Evolutionary conservation across 352 stramenopile genomes (phyloP).

Genomic region (Phytopythium helicoides): DNA sequence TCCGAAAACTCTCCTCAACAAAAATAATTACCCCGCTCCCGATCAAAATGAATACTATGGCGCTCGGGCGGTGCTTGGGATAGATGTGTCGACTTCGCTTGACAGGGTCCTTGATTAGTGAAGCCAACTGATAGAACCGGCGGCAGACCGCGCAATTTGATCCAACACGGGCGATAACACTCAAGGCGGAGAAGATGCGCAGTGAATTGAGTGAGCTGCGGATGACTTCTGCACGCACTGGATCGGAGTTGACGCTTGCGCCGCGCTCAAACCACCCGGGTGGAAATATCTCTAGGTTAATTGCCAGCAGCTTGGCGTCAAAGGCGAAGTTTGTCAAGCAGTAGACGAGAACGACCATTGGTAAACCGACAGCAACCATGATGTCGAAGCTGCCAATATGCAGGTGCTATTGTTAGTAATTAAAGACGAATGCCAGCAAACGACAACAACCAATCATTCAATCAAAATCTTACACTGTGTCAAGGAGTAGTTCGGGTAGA

Average conservation of each 20-base stretch:
- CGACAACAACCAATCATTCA: too few species aligned
- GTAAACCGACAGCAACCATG: conserved; percentile 29
- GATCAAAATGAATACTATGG: conserved; percentile 11
- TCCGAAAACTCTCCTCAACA: conserved; percentile 8
- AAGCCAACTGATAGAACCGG: conserved; percentile 11
- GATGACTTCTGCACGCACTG: conserved; percentile 19
- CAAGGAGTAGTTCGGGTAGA: conserved; percentile 12
- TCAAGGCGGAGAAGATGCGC: conserved; percentile 18
- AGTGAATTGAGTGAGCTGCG: conserved; percentile 27
- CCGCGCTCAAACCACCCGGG: conserved; percentile 22
- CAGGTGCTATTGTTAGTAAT: too few species aligned
- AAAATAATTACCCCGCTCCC: conserved; percentile 5
- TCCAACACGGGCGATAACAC: conserved; percentile 26
- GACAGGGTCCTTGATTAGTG: conserved; percentile 7
- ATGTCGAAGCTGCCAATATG: conserved; percentile 37
- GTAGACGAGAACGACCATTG: conserved; percentile 28
- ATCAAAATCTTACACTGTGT: conserved; percentile 19
- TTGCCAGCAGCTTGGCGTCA: conserved; percentile 19
- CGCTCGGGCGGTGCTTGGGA: conserved; percentile 6
- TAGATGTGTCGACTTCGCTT: conserved; percentile 9
- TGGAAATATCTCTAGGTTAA: conserved; percentile 34
- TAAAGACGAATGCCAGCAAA: not conserved
- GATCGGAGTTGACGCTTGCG: conserved; percentile 23
- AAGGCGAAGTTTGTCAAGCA: conserved; percentile 28
- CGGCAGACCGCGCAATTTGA: conserved; percentile 22